Conservation (phyloP, 78 protist genomes). For the Monocercomonoides exilis region DNA sequence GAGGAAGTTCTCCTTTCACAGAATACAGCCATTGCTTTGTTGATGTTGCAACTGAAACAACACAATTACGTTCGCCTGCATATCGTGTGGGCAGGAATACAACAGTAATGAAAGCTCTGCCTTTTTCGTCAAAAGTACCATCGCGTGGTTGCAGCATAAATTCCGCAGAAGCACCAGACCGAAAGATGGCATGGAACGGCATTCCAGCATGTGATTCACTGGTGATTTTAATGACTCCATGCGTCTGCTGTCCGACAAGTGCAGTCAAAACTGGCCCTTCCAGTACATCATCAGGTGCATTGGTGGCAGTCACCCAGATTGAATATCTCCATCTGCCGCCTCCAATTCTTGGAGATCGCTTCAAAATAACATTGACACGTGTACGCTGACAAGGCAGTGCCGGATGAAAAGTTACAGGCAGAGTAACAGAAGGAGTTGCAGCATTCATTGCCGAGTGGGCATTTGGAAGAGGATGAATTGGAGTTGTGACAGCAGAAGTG, state of each 20-base stretch:
- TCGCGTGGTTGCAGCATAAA: neutral
- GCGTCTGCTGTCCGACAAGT: neutral
- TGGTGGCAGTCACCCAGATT: neutral
- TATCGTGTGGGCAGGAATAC: neutral
- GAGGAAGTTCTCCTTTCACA: neutral
- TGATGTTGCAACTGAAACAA: neutral
- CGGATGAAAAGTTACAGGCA: neutral
- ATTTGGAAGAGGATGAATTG: neutral
- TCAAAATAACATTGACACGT: neutral
- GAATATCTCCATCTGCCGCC: neutral
- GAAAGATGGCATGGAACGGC: neutral
- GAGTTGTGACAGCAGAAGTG: neutral
- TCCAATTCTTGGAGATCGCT: neutral
- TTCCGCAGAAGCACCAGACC: neutral
- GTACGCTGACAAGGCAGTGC: neutral
- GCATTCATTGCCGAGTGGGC: too few species aligned
- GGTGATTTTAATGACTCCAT: neutral
- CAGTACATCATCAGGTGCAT: neutral
- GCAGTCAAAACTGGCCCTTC: neutral
- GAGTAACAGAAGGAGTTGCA: neutral
- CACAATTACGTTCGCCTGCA: neutral
- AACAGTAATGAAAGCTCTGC: neutral
- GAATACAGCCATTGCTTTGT: neutral
- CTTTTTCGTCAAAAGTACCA: neutral
- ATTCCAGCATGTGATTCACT: neutral